Evolutionary conservation across 805 yeast genomes (phyloP).

Genomic region (Candida takata): DNA sequence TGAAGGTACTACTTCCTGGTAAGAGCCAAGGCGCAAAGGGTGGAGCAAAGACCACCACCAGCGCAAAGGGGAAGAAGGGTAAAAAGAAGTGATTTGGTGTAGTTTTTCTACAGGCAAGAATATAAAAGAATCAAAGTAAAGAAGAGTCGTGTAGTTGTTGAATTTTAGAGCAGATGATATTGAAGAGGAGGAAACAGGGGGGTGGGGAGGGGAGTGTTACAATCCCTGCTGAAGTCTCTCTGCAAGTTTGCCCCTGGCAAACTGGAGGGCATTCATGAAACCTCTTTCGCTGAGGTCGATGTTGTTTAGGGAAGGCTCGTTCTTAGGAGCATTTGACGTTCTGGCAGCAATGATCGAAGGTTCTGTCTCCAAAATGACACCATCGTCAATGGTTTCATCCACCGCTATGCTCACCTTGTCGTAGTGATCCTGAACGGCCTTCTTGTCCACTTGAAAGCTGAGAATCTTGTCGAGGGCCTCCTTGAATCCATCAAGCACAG

Average conservation of each 20-base stretch:
- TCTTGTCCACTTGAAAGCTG: slow-evolving; percentile 62
- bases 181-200: no score
- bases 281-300: slow-evolving; percentile 71
- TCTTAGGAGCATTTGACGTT: slow-evolving; percentile 80
- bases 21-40: slow-evolving; percentile 20
- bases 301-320: slow-evolving; percentile 53
- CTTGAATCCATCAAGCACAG: slow-evolving; percentile 66
- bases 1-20: slow-evolving; percentile 58
- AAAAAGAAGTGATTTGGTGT: slow-evolving; percentile 5
- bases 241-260: slow-evolving; percentile 69
- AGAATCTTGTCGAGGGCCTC: slow-evolving; percentile 78
- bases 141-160: background rate
- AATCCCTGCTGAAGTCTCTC: slow-evolving; percentile 42
- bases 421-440: slow-evolving; percentile 70
- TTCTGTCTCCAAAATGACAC: slow-evolving; percentile 86
- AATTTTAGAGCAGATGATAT: no score
- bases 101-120: no score
- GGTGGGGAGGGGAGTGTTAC: no score
- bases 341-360: slow-evolving; percentile 81
- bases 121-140: no score
- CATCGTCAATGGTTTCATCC: slow-evolving; percentile 92
- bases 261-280: slow-evolving; percentile 75
- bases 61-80: slow-evolving; percentile 6
- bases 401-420: slow-evolving; percentile 81
- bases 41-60: slow-evolving; percentile 9